These are phyloP conservation scores for Pythium periplocum DNA, from an alignment of 352 stramenopile species.

Conservation along the genomic window DNA sequence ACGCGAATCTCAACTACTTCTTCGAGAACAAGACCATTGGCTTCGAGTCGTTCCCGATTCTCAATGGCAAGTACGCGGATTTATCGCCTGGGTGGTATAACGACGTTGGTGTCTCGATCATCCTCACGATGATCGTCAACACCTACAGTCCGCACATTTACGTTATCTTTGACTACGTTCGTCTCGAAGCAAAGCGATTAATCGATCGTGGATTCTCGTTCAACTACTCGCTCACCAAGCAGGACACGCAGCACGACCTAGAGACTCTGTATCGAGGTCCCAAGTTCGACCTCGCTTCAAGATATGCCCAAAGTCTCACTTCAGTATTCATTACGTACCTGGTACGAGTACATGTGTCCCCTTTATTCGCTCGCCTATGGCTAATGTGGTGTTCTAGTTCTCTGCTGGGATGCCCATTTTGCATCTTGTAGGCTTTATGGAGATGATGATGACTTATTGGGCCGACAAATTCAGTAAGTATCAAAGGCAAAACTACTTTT, in stretches of 20 bases:
- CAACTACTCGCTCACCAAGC: slow-evolving; percentile 55
- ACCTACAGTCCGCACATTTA: slow-evolving; percentile 64
- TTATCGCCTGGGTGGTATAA: slow-evolving; percentile 76
- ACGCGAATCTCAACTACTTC: slow-evolving; percentile 76
- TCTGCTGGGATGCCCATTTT: slow-evolving; percentile 78
- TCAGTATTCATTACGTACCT: slow-evolving; percentile 80
- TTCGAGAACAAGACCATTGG: slow-evolving; percentile 14
- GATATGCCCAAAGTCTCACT: slow-evolving; percentile 74
- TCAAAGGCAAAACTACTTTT: background rate
- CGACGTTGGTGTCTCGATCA: slow-evolving; percentile 72
- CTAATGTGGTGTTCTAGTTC: slow-evolving; percentile 30
- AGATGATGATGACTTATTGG: slow-evolving; percentile 81
- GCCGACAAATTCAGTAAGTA: slow-evolving; percentile 83
- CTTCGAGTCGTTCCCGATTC: slow-evolving; percentile 34
- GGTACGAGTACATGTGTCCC: slow-evolving; percentile 19
- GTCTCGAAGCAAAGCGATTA: slow-evolving; percentile 44
- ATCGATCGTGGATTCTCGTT: slow-evolving; percentile 59
- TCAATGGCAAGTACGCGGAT: slow-evolving; percentile 74
- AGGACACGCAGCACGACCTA: slow-evolving; percentile 80
- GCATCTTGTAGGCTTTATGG: slow-evolving; percentile 62
- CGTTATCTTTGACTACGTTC: slow-evolving; percentile 49
- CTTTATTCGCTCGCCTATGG: background rate
- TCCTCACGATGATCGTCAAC: slow-evolving; percentile 84
- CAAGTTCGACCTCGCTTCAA: slow-evolving; percentile 66
- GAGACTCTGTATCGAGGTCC: slow-evolving; percentile 72